Evolutionary conservation across 192 early-diverging fungal genomes (phyloP).

Genomic region (Coemansia sp.): DNA sequence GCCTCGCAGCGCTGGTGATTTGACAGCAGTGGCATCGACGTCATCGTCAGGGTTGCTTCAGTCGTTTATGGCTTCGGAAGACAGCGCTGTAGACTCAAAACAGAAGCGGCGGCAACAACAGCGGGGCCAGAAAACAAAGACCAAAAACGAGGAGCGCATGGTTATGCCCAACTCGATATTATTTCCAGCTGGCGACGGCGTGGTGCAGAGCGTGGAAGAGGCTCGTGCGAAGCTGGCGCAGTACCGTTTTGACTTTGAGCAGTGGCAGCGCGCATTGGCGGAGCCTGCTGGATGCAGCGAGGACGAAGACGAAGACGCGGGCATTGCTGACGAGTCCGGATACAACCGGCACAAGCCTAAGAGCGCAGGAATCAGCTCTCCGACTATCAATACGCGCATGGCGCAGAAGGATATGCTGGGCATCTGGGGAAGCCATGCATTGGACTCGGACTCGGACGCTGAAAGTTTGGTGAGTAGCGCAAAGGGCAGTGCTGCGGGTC

Average conservation of each 20-base stretch:
- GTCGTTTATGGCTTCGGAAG: not conserved
- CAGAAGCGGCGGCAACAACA: not conserved
- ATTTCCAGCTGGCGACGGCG: conserved; percentile 28
- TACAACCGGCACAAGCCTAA: conserved; percentile 8
- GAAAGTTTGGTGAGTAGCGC: conserved; percentile 14
- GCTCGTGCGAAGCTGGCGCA: conserved; percentile 24
- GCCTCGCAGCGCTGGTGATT: too few relatives aligned
- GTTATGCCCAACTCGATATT: conserved; percentile 32
- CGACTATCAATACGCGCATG: conserved; percentile 43
- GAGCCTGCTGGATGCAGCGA: conserved; percentile 6
- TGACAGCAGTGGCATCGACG: not conserved
- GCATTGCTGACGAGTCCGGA: conserved; percentile 22
- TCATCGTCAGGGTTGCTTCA: conserved; percentile 10
- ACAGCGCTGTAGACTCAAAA: not conserved
- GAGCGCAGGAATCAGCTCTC: conserved; percentile 24
- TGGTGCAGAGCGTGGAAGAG: conserved; percentile 42
- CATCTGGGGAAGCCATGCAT: conserved; percentile 34
- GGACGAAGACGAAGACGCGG: conserved; percentile 17
- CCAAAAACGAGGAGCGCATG: conserved; percentile 21
- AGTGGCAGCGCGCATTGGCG: conserved; percentile 6
- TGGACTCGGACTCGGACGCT: conserved; percentile 29
- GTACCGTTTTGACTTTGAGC: conserved; percentile 32
- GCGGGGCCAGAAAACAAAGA: conserved; percentile 9
- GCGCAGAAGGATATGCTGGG: conserved; percentile 49
- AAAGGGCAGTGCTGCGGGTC: not conserved